Conservation (phyloP, 73 alveolate species). For the Vitrella brassicaformis region DNA sequence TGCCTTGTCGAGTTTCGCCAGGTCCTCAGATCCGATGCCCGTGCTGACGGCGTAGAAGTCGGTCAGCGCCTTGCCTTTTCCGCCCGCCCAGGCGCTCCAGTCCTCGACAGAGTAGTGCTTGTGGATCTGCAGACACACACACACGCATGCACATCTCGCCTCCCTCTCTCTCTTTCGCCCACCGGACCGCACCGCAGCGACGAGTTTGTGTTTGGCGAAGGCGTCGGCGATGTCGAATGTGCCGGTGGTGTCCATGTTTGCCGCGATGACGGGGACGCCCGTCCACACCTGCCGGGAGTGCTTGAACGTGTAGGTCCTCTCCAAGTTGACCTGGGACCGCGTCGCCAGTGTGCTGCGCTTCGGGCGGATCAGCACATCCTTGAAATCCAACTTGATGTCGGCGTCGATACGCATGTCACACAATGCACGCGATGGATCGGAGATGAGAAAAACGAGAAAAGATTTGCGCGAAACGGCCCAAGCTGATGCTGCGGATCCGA, state of each 20-base stretch:
- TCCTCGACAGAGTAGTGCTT: slow-evolving; percentile 45
- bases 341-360: slow-evolving; percentile 37
- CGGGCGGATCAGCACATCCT: slow-evolving; percentile 53
- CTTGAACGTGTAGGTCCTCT: slow-evolving; percentile 10
- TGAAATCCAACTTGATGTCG: not conserved
- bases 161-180: too few species aligned
- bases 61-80: not conserved
- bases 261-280: slow-evolving; percentile 45
- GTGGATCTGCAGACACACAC: slow-evolving; percentile 9
- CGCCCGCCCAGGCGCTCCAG: slow-evolving; percentile 33
- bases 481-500: too few species aligned
- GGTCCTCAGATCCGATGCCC: not conserved
- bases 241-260: slow-evolving; percentile 62
- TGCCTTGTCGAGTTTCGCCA: too few species aligned
- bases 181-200: slow-evolving; percentile 6
- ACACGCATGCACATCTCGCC: not conserved
- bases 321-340: slow-evolving; percentile 40
- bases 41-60: not conserved
- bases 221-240: slow-evolving; percentile 43
- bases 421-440: too few species aligned
- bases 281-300: not conserved
- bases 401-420: not conserved
- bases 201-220: slow-evolving; percentile 8
- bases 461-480: too few species aligned
- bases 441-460: too few species aligned